Percentiles rank a stretch among this genome's conserved stretches.
Evolutionary conservation across 75 land plant genomes (phyloP).

Genomic region (Sequoiadendron giganteum): DNA sequence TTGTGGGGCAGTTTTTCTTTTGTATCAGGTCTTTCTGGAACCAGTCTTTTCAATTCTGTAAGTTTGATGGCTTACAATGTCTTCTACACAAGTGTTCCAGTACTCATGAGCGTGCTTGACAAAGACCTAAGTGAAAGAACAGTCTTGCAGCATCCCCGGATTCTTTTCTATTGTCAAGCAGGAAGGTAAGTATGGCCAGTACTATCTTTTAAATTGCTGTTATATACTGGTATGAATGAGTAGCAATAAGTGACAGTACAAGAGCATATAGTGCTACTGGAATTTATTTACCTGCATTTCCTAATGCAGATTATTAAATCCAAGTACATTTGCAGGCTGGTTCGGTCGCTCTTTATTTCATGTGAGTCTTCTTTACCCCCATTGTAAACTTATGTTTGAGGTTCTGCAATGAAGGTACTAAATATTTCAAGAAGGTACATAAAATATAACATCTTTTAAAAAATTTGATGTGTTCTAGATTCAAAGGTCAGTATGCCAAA

Average conservation of each 20-base stretch:
- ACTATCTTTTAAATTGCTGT: not conserved
- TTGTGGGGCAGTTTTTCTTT: conserved; percentile 76
- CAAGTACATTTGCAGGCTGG: conserved; percentile 99
- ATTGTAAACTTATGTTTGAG: not conserved
- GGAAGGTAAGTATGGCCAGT: conserved; percentile 66
- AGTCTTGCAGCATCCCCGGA: conserved; percentile 91
- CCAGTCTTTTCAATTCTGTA: conserved; percentile 94
- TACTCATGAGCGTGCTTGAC: conserved; percentile 82
- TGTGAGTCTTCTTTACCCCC: conserved; percentile 42
- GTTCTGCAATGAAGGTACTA: not conserved
- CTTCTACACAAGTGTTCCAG: conserved; percentile 95
- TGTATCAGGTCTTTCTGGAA: conserved; percentile 95
- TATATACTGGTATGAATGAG: not conserved
- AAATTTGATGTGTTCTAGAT: not conserved
- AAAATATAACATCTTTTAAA: not conserved
- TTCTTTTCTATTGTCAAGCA: conserved; percentile 90
- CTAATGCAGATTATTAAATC: conserved; percentile 76
- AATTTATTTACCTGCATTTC: not conserved
- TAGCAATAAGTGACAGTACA: not conserved
- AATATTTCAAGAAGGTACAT: not conserved
- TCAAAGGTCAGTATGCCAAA: not conserved
- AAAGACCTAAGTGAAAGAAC: conserved; percentile 90
- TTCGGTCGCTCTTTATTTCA: conserved; percentile 95
- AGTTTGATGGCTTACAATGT: conserved; percentile 99
- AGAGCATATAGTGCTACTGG: not conserved